Evolutionary conservation across 495 filamentous ascomycete genomes (phyloP), one percentile per base, ranked within the genome.

Genomic region (Penicillium ucsense): DNA sequence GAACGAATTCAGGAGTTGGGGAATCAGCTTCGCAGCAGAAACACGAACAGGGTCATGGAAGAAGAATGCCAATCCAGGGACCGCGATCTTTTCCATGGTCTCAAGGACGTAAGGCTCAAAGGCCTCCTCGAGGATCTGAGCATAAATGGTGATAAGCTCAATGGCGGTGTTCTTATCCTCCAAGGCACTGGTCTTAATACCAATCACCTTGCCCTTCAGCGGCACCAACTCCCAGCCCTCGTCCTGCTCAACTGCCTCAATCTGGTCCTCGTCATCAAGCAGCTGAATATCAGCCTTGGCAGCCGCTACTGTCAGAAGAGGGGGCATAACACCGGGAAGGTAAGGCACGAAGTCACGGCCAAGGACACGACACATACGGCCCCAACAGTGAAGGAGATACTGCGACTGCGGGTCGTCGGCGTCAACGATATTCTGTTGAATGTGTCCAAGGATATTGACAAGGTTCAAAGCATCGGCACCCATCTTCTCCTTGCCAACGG

Each of bases 101-200:
- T 94, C 82, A 28, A 83, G 66, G 31, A 94, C 94, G 51, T 94
- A 96, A 3, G 86, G 86, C 51, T 92, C 89, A 60, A 99, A 97
- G 31, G 86, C 83, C 4, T 77, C 86, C 64, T 96, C 86, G 31
- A 99, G 76, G 20, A 92, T 87, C 58, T 96, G 89, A 28, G 94
- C 91, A 63, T 99, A 97, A 40, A 97, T 90, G 43, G 91, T 88
- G 49, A 99, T 85, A 37, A 99, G 78, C 65, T 99, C 94, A 50
- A 97, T 96, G 30, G 94, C 94, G 74, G 94, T 95, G 65, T 97
- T 88, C 76, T 99, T 99, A 65, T 99, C 94, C 55, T 99, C 94
- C 54, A 99, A 78, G 2, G 85, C 83, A 56, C 87, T 94, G 9
- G 94, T 99, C 72, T 90, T 91, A 73, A 99, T 99, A 46, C 94